These are phyloP conservation scores for Eruca vesicaria DNA, from an alignment of 441 rosid species.

Conservation along the genomic window DNA sequence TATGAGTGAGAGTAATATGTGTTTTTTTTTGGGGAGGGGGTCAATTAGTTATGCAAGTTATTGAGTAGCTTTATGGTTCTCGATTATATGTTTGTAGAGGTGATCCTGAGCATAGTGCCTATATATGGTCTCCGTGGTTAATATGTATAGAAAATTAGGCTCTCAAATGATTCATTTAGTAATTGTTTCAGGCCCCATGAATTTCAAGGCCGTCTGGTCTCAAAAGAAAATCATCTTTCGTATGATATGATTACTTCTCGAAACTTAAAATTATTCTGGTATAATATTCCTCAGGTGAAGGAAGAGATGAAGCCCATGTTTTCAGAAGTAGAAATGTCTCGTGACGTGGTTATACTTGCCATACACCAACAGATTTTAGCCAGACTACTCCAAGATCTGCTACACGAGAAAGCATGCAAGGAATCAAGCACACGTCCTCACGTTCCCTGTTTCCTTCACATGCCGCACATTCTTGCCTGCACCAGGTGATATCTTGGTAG, in stretches of 20 bases:
- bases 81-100: not conserved
- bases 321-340: slow-evolving; percentile 31
- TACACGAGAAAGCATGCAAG: slow-evolving; percentile 21
- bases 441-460: slow-evolving; percentile 32
- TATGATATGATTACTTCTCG: not conserved
- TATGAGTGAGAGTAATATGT: too few relatives aligned
- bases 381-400: slow-evolving; percentile 28
- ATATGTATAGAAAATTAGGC: too few relatives aligned
- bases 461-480: slow-evolving; percentile 38
- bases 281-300: not conserved
- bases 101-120: too few relatives aligned
- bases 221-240: too few relatives aligned
- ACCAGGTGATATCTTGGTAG: slow-evolving; percentile 32
- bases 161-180: too few relatives aligned
- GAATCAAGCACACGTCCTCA: not conserved
- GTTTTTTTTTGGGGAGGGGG: too few relatives aligned
- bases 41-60: too few relatives aligned
- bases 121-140: too few relatives aligned
- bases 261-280: too few relatives aligned
- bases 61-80: slow-evolving; percentile 3
- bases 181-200: too few relatives aligned
- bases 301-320: slow-evolving; percentile 25
- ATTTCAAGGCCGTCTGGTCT: too few relatives aligned
- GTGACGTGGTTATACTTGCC: slow-evolving; percentile 19
- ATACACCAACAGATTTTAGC: slow-evolving; percentile 7